Evolutionary conservation across 805 yeast species (phyloP), one percentile per base, ranked within the genome.

Genomic region (Candida berthetii): DNA sequence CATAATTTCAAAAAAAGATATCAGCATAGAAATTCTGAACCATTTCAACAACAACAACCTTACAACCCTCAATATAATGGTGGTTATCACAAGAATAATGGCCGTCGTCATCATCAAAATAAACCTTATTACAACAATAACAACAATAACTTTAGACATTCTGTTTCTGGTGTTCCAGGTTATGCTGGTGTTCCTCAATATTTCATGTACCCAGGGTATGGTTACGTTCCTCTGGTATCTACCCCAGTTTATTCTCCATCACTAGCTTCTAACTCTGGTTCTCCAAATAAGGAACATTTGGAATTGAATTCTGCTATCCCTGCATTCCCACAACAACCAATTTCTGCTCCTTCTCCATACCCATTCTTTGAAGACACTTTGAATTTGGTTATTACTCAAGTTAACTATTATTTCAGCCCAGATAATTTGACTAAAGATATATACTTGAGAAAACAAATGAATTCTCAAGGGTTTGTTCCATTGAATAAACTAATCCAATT

Each of bases 361-460:
- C 45, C 46, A 20, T 36, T 39, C 36, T 36, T 39, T 36, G 48
- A 40, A 33, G 58, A 57, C 31, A 49, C 53, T 8, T 37, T 48
- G 4, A 39, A 47, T 2, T 22, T 44, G 15, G 62, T 72, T 27
- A 57, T 74, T 7, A 61, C 60, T 61, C 97, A 91, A 68, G 68
- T 90, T 43, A 90, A 85, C 54, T 93, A 91, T 69, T 93, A 93
- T 64, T 85, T 93, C 66, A 83, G 95, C 18, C 72, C 80, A 37
- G 96, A 88, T 52, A 93, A 93, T 62, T 74, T 93, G 62, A 68
- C 82, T 50, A 85, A 85, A 62, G 99, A 93, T 65, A 66, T 80
- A 35, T 91, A 68, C 59, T 71, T 93, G 64, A 80, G 96, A 65
- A 75, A 78, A 49, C 84, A 84, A 53, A 85, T 91, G 95, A 77